Evolutionary conservation across 2,329 filamentous ascomycete species (phyloP), one percentile per base, ranked within the genome.

Genomic region (Drechslera avenae): DNA sequence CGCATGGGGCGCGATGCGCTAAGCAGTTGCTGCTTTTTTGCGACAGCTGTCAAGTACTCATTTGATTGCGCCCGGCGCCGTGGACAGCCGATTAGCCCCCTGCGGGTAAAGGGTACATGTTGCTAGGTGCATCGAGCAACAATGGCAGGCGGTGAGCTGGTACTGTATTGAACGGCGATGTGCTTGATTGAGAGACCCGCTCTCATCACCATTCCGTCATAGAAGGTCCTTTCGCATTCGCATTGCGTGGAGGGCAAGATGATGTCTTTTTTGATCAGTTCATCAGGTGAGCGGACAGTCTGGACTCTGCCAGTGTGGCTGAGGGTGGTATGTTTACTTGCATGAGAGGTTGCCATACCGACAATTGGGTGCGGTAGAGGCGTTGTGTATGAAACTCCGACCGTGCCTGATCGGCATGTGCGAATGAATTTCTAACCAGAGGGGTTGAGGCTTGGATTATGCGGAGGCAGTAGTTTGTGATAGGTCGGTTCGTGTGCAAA

Each of bases 1-100:
- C 52, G 48, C 39, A 39, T 53, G 56, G 52, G 55, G 54, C 50
- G 51, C 49, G 56, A 43, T 35, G 50, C 48, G 56, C 49, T 50
- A 52, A 41, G 33, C 26, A 33, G 47, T 39, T 46, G 34, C 35
- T 54, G 47, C 47, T 46, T 54, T 21, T 51, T 50, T 44, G 36
- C 28, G 34, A 39, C 46, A 39, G 46, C 51, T 54, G 51, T 54
- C 51, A 46, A 46, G 41, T 50, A 37, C 26, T 31, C 30, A 39
- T 41, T 33, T 32, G 36, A 30, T 26, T 23, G 37, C 48, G 23
- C 43, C 36, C 47, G 48, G 48, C 48, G 17, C 18, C 28, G 26
- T 40, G 37, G 39, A 33, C 36, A 46, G 42, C 37, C 31, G 31
- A 30, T 43, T 48, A 42, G 49, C 45, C 18, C 16, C 28, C 32